These are phyloP conservation scores for Plasmodium yoelii DNA, from an alignment of 169 alveolate species.

Conservation along the genomic window DNA sequence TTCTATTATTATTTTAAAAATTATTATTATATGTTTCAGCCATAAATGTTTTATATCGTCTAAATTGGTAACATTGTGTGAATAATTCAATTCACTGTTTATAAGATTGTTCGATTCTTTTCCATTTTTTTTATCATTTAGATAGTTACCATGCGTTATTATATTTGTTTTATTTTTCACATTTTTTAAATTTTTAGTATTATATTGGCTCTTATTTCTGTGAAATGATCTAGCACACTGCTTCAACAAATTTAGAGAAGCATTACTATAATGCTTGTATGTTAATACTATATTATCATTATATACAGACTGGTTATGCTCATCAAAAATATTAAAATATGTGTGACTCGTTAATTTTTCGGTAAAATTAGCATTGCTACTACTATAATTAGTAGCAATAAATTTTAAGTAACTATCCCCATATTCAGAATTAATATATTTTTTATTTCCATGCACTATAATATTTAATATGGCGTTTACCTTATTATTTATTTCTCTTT, in stretches of 20 bases:
- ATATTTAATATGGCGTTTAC: conserved; percentile 37
- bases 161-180: neutral
- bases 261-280: conserved; percentile 32
- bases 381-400: neutral
- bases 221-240: conserved; percentile 26
- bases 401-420: neutral
- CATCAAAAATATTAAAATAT: too few species aligned
- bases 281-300: neutral
- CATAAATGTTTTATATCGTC: conserved; percentile 25
- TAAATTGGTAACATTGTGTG: neutral
- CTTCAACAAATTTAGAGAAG: conserved; percentile 39
- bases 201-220: conserved; percentile 5
- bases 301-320: too few species aligned
- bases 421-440: neutral
- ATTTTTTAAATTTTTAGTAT: neutral
- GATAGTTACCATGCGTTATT: neutral
- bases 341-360: too few species aligned
- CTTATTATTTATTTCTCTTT: conserved; percentile 53
- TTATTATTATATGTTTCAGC: conserved; percentile 32
- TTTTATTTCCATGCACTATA: conserved; percentile 37
- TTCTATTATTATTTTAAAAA: conserved; percentile 38
- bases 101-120: neutral
- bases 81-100: too few species aligned
- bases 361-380: neutral
- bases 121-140: neutral